Conservation (phyloP, 768 basidiomycete genomes). For the Rhodotorula toruloides region DNA sequence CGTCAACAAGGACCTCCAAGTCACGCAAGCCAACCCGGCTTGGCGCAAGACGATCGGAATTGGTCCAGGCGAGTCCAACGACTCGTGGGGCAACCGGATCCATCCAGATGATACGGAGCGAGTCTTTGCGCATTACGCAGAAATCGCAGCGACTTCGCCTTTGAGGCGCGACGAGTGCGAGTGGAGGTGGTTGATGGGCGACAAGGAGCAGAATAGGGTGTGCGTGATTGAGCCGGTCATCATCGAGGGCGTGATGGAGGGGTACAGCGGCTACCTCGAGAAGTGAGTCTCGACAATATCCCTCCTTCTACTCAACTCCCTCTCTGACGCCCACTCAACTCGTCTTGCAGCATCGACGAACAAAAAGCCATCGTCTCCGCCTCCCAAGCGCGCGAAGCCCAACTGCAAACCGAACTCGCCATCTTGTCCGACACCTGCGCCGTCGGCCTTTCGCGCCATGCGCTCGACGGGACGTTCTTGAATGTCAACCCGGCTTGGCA, state of each 20-base stretch:
- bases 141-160: neutral
- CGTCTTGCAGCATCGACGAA: neutral
- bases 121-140: neutral
- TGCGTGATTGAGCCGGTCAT: constrained; percentile 17
- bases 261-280: constrained; percentile 17
- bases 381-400: constrained; percentile 1
- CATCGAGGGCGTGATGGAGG: constrained; percentile 4
- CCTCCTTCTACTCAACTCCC: too few species aligned
- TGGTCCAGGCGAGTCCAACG: neutral
- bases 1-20: constrained; percentile 9
- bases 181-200: neutral
- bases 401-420: constrained; percentile 19
- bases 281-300: constrained; percentile 17
- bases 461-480: constrained; percentile 12
- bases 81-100: neutral
- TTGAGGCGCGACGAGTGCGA: neutral
- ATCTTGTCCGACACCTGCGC: neutral
- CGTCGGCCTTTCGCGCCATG: constrained; percentile 16
- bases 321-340: too few species aligned
- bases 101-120: too few species aligned
- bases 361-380: too few species aligned
- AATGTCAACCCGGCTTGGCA: constrained; percentile 26
- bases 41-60: too few species aligned
- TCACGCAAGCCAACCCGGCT: neutral
- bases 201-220: neutral